Percentiles rank a stretch among this genome's conserved stretches.
These are phyloP conservation scores for Hymenotorrendiella dingleyae DNA, from an alignment of 2,329 filamentous ascomycete species.

Conservation along the genomic window DNA sequence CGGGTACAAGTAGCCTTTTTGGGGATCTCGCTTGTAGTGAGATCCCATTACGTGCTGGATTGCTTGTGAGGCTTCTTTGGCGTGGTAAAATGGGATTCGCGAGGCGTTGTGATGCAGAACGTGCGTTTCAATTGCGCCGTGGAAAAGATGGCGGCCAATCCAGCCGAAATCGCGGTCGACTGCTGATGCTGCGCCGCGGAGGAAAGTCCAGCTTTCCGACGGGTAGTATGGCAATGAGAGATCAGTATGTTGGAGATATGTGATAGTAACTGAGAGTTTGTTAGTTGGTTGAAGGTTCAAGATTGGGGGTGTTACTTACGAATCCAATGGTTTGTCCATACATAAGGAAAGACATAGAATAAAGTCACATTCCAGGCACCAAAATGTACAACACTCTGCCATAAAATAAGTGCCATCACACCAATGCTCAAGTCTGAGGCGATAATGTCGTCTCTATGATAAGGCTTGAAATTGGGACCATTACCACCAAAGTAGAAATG, in stretches of 20 bases:
- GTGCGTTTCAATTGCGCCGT: conserved; percentile 57
- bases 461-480: conserved; percentile 52
- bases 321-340: conserved; percentile 67
- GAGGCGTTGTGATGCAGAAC: conserved; percentile 57
- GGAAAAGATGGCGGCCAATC: conserved; percentile 55
- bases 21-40: conserved; percentile 41
- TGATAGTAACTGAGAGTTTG: conserved; percentile 56
- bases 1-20: too few species aligned
- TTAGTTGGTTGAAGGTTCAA: conserved; percentile 16
- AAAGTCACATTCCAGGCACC: conserved; percentile 50
- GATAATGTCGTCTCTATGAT: conserved; percentile 48
- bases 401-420: conserved; percentile 40
- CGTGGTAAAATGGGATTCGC: conserved; percentile 54
- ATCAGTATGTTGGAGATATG: conserved; percentile 68
- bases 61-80: conserved; percentile 48
- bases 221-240: conserved; percentile 51
- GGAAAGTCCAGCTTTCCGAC: conserved; percentile 51
- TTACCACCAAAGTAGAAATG: conserved; percentile 53
- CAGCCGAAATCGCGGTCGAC: conserved; percentile 59
- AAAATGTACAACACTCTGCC: conserved; percentile 36
- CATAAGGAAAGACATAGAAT: conserved; percentile 59
- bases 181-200: conserved; percentile 53
- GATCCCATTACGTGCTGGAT: conserved; percentile 48
- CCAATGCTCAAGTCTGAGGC: conserved; percentile 52
- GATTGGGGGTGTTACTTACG: conserved; percentile 35